Base-by-base conservation (phyloP, 371 early-diverging fungal genomes). In the Mortierella sp. region DNA sequence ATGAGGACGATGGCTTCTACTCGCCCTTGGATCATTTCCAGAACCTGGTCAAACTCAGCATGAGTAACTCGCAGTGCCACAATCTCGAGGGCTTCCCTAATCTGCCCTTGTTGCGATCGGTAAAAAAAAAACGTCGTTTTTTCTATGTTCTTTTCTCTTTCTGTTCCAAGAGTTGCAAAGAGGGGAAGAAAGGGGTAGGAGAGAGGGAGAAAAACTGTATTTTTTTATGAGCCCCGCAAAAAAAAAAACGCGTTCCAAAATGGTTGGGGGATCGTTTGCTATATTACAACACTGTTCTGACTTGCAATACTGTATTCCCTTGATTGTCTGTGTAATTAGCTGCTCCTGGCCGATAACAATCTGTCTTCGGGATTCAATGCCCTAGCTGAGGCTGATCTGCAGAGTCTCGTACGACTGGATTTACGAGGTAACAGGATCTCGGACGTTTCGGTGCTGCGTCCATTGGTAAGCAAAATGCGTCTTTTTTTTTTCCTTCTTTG, bases 11-110 rank as follows among this genome's bases (percentile, higher is more conserved):
- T 24, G 48, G 15, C 14, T 66, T 60, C 15, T 66, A 82, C 58
- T 81, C 83, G 7, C 62, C 81, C 37, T 52, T 84, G 67, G 75
- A 81, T 47, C 67, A 73, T n/a, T 79, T 72, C 63, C 65, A 78
- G 26, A 79, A 78, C 56, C 73, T 81, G 27, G 79, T 80, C 19
- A 79, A 72, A 24, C 50, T 83, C 54, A 84, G 82, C 49, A 71
- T 84, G 65, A 81, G 71, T 42, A 81, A 72, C 54, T 43, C 59
- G 3, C 61, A 70, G 43, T 70, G 70, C 53, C 37, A 48, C 17
- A 55, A 55, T 28, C 54, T 76, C 34, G 62, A 60, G 3, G 70
- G 66, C 6, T 76, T 76, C 54, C 78, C 78, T 19, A 27, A 56
- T 39, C 46, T 76, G 62, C 64, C 70, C 26, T 48, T 56, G 49